Conservation (phyloP, 1,284 basidiomycete species). For the Ustilago lituana region DNA sequence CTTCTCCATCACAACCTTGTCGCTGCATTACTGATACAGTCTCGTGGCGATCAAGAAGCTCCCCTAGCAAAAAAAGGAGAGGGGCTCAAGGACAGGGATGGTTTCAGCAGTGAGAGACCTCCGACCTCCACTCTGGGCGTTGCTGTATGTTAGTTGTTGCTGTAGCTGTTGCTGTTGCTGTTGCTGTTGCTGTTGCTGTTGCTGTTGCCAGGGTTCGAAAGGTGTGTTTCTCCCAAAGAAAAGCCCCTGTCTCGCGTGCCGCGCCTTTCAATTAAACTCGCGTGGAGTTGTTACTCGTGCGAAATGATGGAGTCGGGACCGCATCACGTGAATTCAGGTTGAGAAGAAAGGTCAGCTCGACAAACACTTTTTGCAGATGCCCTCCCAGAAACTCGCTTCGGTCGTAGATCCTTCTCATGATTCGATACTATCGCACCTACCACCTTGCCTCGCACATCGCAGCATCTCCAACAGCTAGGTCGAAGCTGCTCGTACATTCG, state of each 20-base stretch:
- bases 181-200: too few species aligned
- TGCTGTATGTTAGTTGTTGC: background rate
- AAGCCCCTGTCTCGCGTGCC: slow-evolving; percentile 36
- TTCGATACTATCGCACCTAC: background rate
- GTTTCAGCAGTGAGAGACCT: too few species aligned
- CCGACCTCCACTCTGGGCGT: background rate
- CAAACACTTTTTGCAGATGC: slow-evolving; percentile 16
- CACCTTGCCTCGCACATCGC: background rate
- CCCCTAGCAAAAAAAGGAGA: too few species aligned
- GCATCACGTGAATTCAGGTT: slow-evolving; percentile 24
- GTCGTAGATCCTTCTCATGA: background rate
- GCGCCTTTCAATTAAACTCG: slow-evolving; percentile 12
- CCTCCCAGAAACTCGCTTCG: background rate
- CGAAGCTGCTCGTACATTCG: background rate
- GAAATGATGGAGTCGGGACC: background rate
- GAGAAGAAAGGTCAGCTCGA: slow-evolving; percentile 27
- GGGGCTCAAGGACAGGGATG: too few species aligned
- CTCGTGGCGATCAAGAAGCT: too few species aligned
- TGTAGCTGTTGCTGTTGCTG: background rate
- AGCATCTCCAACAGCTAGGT: background rate
- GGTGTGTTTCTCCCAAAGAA: slow-evolving; percentile 7
- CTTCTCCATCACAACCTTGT: too few species aligned
- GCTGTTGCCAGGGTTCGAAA: slow-evolving; percentile 11
- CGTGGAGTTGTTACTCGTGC: slow-evolving; percentile 30
- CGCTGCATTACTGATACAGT: too few species aligned